Evolutionary conservation across 208 protist species (phyloP).

Genomic region (Phytomonas sp.): DNA sequence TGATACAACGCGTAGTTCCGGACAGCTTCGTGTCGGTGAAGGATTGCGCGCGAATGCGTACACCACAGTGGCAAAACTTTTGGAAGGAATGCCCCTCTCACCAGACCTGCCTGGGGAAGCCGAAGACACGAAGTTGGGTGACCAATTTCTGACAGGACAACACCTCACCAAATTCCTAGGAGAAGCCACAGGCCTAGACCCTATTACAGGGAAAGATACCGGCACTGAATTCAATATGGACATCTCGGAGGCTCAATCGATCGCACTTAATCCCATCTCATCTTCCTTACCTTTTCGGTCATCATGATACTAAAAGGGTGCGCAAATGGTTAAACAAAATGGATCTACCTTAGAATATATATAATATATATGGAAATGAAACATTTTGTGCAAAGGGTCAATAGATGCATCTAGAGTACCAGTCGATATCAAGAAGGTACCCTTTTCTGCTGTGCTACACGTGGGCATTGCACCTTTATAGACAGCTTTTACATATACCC

Average conservation of each 20-base stretch:
- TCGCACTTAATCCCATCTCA: not conserved
- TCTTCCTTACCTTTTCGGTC: too few relatives aligned
- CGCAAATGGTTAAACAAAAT: not conserved
- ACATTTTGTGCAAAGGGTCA: too few relatives aligned
- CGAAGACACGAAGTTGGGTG: not conserved
- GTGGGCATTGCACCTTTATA: too few relatives aligned
- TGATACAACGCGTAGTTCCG: slow-evolving; percentile 65
- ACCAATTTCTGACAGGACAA: not conserved
- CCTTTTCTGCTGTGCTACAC: too few relatives aligned
- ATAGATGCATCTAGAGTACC: too few relatives aligned
- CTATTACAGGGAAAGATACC: not conserved
- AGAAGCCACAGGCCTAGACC: not conserved
- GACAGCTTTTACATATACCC: too few relatives aligned
- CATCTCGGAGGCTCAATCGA: not conserved
- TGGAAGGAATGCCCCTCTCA: slow-evolving; percentile 26
- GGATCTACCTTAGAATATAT: not conserved
- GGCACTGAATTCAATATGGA: not conserved
- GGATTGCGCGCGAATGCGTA: slow-evolving; percentile 54
- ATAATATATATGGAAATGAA: not conserved
- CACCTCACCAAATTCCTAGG: not conserved
- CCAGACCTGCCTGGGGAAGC: not conserved
- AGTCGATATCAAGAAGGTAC: too few relatives aligned
- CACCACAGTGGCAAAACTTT: slow-evolving; percentile 36
- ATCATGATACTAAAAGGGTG: not conserved
- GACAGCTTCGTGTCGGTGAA: slow-evolving; percentile 42